phyloP scores from a whole-genome alignment of 257 asterid species.

The Nicotiana otophora region DNA sequence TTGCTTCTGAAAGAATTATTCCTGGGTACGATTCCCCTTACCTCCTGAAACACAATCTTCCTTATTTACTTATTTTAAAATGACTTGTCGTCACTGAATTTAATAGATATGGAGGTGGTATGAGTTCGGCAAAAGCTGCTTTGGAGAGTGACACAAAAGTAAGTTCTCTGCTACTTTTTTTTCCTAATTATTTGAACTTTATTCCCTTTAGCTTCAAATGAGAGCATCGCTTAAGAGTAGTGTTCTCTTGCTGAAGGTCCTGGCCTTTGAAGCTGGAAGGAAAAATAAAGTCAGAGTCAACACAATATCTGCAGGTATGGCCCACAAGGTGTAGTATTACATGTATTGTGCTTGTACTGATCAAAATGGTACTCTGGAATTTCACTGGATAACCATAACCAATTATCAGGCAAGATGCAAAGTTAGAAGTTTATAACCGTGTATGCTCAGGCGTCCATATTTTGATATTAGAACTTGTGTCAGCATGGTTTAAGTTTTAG shows the following conservation, averaged over 20 bases:
- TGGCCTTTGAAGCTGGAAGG: constrained; percentile 96
- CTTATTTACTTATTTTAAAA: neutral
- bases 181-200: constrained; percentile 6
- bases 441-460: neutral
- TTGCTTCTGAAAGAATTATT: constrained; percentile 89
- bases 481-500: neutral
- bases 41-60: neutral
- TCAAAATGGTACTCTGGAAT: neutral
- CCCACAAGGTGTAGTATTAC: neutral
- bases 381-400: neutral
- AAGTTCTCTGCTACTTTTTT: constrained; percentile 16
- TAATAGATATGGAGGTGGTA: constrained; percentile 86
- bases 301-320: constrained; percentile 95
- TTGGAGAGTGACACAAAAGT: constrained; percentile 87
- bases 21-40: constrained; percentile 62
- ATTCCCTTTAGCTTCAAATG: neutral
- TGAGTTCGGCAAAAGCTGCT: constrained; percentile 96
- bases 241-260: constrained; percentile 44
- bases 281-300: constrained; percentile 65
- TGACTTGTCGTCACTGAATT: constrained; percentile 7
- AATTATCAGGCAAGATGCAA: neutral
- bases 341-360: neutral
- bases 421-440: neutral
- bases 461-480: neutral
- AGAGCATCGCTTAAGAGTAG: neutral